phyloP scores from a whole-genome alignment of 1,284 basidiomycete species.

The Coriolopsis trogii region DNA sequence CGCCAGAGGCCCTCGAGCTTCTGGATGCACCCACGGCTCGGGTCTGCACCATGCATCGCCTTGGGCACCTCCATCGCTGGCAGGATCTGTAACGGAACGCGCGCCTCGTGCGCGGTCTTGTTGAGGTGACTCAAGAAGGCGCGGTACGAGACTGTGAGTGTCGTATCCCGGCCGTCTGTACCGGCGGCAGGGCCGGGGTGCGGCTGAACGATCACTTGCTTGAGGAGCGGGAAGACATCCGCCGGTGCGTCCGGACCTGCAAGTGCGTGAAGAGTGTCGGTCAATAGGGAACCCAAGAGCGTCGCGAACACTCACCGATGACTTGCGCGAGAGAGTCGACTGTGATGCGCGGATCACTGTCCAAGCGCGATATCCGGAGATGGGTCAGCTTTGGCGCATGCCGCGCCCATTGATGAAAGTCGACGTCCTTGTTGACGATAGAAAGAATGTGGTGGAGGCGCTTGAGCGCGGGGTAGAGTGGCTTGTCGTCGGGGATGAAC shows the following conservation, averaged over 20 bases:
- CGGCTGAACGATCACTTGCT: conserved; percentile 18
- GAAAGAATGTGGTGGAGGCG: conserved; percentile 21
- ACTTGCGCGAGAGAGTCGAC: conserved; percentile 17
- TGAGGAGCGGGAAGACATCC: conserved; percentile 15
- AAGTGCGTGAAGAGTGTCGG: neutral
- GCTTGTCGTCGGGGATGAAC: conserved; percentile 6
- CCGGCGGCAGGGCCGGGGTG: conserved; percentile 7
- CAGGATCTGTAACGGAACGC: conserved; percentile 18
- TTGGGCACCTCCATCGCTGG: conserved; percentile 13
- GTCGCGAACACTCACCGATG: conserved; percentile 4
- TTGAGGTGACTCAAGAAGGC: conserved; percentile 14
- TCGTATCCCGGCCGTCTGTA: neutral
- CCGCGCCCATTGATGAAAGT: conserved; percentile 18
- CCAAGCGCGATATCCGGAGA: conserved; percentile 19
- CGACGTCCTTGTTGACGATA: conserved; percentile 18
- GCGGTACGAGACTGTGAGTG: conserved; percentile 10
- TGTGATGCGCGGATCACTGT: conserved; percentile 15
- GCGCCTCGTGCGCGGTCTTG: conserved; percentile 8
- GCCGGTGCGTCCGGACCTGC: neutral
- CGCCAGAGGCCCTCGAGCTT: neutral
- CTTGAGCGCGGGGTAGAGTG: conserved; percentile 17
- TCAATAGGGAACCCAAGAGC: neutral
- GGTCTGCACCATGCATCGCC: conserved; percentile 2
- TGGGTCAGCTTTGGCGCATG: conserved; percentile 22
- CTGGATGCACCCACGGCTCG: conserved; percentile 15